Percentiles rank a stretch among this genome's conserved stretches.
phyloP scores from a whole-genome alignment of 441 rosid species.

The Aquilaria agallochum region DNA sequence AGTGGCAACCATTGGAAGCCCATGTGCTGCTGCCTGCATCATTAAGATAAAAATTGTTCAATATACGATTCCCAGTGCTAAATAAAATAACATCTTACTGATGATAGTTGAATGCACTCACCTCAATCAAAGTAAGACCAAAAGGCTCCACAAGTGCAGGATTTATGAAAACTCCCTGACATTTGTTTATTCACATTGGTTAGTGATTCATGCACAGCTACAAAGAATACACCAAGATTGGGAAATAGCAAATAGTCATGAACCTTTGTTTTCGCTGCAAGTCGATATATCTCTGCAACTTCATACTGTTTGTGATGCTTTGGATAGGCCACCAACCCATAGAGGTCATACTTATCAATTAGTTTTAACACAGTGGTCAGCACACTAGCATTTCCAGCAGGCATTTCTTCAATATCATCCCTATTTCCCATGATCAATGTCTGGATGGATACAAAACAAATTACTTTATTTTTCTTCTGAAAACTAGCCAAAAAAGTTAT shows the following conservation, averaged over 20 bases:
- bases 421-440: conserved; percentile 96
- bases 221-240: conserved; percentile 9
- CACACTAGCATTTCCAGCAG: conserved; percentile 78
- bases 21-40: conserved; percentile 94
- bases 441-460: conserved; percentile 27
- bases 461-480: conserved; percentile 4
- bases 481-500: not conserved
- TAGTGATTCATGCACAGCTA: not conserved
- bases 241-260: conserved; percentile 2
- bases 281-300: conserved; percentile 93
- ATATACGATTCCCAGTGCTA: conserved; percentile 6
- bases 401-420: conserved; percentile 85
- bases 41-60: conserved; percentile 12
- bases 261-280: conserved; percentile 92
- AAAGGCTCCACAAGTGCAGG: conserved; percentile 98
- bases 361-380: conserved; percentile 84
- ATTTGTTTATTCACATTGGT: conserved; percentile 11
- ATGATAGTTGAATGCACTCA: conserved; percentile 13
- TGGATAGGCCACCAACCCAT: conserved; percentile 92
- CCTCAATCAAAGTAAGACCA: conserved; percentile 98
- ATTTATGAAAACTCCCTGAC: conserved; percentile 93
- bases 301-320: conserved; percentile 97
- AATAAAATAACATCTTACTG: conserved; percentile 4
- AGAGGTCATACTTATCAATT: conserved; percentile 91
- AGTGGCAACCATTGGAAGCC: conserved; percentile 98